phyloP scores from a whole-genome alignment of 352 stramenopile species.

The Phytophthora multivora region DNA sequence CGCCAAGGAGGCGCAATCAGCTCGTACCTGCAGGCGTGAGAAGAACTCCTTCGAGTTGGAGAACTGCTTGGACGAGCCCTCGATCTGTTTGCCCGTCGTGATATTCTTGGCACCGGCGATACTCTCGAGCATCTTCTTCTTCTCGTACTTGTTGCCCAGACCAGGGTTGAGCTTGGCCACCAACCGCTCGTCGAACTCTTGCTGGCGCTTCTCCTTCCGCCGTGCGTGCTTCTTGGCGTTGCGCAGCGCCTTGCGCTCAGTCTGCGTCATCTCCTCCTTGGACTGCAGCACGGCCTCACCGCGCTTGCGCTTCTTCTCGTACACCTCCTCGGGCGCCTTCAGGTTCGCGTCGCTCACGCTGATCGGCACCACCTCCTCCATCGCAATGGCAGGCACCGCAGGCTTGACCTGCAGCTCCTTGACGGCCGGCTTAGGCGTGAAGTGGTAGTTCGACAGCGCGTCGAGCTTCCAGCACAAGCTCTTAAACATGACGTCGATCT shows the following conservation, averaged over 20 bases:
- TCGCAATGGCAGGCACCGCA: conserved; percentile 78
- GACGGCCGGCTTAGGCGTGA: conserved; percentile 92
- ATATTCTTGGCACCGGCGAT: conserved; percentile 82
- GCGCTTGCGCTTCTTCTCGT: conserved; percentile 89
- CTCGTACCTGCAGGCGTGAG: conserved; percentile 62
- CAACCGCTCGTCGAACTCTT: conserved; percentile 90
- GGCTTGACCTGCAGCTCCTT: conserved; percentile 91
- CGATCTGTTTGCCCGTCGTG: conserved; percentile 83
- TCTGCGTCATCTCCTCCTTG: conserved; percentile 89
- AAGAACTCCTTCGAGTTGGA: conserved; percentile 92
- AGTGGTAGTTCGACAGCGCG: conserved; percentile 96
- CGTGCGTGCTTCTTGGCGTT: conserved; percentile 92
- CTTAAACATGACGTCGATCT: conserved; percentile 95
- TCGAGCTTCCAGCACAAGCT: conserved; percentile 95
- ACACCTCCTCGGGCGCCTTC: conserved; percentile 83
- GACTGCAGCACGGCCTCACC: conserved; percentile 79
- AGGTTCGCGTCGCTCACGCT: conserved; percentile 87
- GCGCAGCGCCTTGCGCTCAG: conserved; percentile 84
- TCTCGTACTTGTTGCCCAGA: conserved; percentile 96
- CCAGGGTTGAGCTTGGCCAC: conserved; percentile 95
- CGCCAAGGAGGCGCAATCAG: conserved; percentile 14
- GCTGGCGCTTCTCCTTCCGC: conserved; percentile 91
- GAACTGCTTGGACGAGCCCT: conserved; percentile 83
- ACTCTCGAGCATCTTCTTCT: conserved; percentile 91
- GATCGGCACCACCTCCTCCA: conserved; percentile 87